phyloP scores from a whole-genome alignment of 2,329 filamentous ascomycete species.

The Fusarium pseudocircinatum region DNA sequence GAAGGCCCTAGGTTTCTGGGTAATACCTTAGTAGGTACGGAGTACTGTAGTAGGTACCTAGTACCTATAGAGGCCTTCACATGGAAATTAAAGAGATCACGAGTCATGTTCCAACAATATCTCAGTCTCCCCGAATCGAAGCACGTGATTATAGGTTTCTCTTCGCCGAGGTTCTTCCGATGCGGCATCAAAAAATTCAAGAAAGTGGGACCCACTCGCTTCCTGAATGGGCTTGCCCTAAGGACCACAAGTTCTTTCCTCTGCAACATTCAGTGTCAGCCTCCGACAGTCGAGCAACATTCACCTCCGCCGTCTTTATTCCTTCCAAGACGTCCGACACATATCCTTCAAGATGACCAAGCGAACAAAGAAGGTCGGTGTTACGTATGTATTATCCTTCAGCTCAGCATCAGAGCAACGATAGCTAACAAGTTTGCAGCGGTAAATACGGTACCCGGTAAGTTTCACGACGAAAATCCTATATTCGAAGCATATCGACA shows the following conservation, averaged over 20 bases:
- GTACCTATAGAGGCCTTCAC: background rate
- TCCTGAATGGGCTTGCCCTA: constrained; percentile 55
- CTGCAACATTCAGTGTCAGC: constrained; percentile 45
- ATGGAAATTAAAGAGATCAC: background rate
- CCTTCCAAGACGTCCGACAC: constrained; percentile 49
- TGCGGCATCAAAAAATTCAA: background rate
- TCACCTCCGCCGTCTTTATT: constrained; percentile 46
- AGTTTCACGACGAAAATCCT: constrained; percentile 50
- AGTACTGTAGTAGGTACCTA: too few relatives aligned
- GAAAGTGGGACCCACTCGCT: constrained; percentile 42
- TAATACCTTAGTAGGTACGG: background rate
- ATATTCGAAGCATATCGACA: constrained; percentile 31
- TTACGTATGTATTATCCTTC: constrained; percentile 67
- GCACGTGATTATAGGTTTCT: background rate
- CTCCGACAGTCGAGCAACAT: constrained; percentile 46
- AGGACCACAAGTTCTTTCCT: constrained; percentile 50
- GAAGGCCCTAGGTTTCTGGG: background rate
- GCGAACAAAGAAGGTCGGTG: constrained; percentile 97
- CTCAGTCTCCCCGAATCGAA: background rate
- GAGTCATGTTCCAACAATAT: constrained; percentile 12
- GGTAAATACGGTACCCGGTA: constrained; percentile 98
- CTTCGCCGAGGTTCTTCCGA: constrained; percentile 73
- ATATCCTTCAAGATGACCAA: constrained; percentile 82
- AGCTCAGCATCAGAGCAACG: constrained; percentile 11
- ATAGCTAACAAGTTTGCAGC: constrained; percentile 49